phyloP scores from a whole-genome alignment of 2,329 filamentous ascomycete species.

The Tolypocladium pustulatum region DNA sequence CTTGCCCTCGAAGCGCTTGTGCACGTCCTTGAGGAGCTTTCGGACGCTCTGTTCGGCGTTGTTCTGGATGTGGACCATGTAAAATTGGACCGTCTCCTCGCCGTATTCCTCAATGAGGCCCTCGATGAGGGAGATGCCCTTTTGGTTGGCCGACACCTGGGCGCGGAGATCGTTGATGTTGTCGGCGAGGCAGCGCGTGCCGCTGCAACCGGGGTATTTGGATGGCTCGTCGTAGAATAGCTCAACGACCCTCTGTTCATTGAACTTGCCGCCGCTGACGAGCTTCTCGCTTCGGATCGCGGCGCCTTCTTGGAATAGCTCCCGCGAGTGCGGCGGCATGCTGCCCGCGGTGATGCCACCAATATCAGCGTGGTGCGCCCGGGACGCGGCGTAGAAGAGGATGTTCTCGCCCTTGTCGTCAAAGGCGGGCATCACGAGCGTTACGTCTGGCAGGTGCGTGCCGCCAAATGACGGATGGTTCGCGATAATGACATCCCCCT shows the following conservation, averaged over 20 bases:
- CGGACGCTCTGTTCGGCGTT: slow-evolving; percentile 53
- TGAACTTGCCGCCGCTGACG: slow-evolving; percentile 66
- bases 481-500: slow-evolving; percentile 25
- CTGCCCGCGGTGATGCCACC: slow-evolving; percentile 73
- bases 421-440: slow-evolving; percentile 25
- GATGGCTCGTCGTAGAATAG: slow-evolving; percentile 65
- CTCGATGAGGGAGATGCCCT: slow-evolving; percentile 67
- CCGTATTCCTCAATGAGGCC: slow-evolving; percentile 64
- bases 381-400: slow-evolving; percentile 46
- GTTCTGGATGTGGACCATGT: slow-evolving; percentile 29
- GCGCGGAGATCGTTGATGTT: slow-evolving; percentile 83
- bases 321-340: slow-evolving; percentile 68
- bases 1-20: slow-evolving; percentile 7
- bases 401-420: slow-evolving; percentile 41
- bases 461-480: slow-evolving; percentile 25
- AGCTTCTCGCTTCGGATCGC: slow-evolving; percentile 58
- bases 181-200: slow-evolving; percentile 69
- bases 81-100: slow-evolving; percentile 58
- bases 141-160: slow-evolving; percentile 78
- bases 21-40: slow-evolving; percentile 22
- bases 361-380: slow-evolving; percentile 40
- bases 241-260: slow-evolving; percentile 65
- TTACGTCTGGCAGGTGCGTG: slow-evolving; percentile 28
- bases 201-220: slow-evolving; percentile 63
- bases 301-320: slow-evolving; percentile 55